Evolutionary conservation across 108 stramenopile species (phyloP), one percentile per base, ranked within the genome.

Genomic region (Chaetoceros tenuissimus): DNA sequence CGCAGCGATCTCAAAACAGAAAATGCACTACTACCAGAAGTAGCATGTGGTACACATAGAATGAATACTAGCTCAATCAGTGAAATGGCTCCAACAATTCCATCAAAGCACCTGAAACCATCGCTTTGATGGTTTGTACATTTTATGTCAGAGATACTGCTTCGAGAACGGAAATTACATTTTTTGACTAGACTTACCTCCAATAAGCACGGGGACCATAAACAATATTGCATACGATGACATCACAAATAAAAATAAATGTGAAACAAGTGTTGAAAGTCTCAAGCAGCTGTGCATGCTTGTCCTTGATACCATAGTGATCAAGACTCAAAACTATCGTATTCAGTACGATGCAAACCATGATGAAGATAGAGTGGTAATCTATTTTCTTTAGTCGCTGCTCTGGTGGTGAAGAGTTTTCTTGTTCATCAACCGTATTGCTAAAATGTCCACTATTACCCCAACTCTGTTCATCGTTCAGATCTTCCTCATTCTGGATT

Each of bases 271-370:
- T 53, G 56, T 90, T 90, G 45, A 63, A 28, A 17, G 48, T 49
- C 22, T 82, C 78, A 28, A 82, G 60, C 18, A 56, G 28, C 8
- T 24, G 19, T 25, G 46, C 28, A 26, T 54, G 51, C 3, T 28
- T 52, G 10, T 50, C 43, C 23, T 53, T 44, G 47, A 82, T 82
- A 20, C 78, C 77, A 61, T 81, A 68, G 46, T 84, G 62, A 57
- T 89, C 87, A 44, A 71, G 47, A 16, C 73, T 59, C 1, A 89
- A 72, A 28, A 72, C 63, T n/a, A 84, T 31, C 18, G 87, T 89
- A 75, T 89, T 89, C 23, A 75, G 21, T 10, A 82, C 29, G 58
- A 89, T 82, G 51, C 77, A 44, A 8, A 29, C 8, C 16, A 74
- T 64, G 34, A 85, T 59, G 43, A 62, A 59, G 31, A 55, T 18